These are phyloP conservation scores for Verticillium zaregamsianum DNA, from an alignment of 2,329 filamentous ascomycete genomes.

Conservation along the genomic window DNA sequence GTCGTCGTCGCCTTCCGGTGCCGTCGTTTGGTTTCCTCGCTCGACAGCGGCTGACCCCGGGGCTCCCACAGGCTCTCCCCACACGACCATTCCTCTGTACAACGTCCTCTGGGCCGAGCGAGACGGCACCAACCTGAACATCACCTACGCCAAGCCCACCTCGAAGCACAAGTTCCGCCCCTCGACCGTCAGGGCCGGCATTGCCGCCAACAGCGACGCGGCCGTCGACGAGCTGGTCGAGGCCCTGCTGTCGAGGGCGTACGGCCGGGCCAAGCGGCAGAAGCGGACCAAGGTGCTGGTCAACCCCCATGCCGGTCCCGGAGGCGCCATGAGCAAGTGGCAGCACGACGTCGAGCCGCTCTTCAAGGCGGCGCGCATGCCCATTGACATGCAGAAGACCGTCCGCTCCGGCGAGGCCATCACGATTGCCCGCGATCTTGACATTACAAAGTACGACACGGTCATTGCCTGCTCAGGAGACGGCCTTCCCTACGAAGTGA, in stretches of 20 bases:
- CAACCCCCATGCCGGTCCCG: slow-evolving; percentile 87
- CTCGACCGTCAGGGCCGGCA: slow-evolving; percentile 43
- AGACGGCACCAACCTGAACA: slow-evolving; percentile 54
- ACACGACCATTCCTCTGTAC: slow-evolving; percentile 62
- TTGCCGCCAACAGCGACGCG: slow-evolving; percentile 23
- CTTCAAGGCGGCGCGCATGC: slow-evolving; percentile 75
- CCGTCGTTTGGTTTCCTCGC: neutral
- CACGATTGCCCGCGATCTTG: slow-evolving; percentile 69
- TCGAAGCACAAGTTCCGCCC: slow-evolving; percentile 58
- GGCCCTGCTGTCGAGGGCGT: slow-evolving; percentile 64
- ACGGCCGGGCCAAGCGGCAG: slow-evolving; percentile 60
- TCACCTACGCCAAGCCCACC: slow-evolving; percentile 65
- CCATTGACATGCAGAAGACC: slow-evolving; percentile 70
- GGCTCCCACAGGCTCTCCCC: neutral
- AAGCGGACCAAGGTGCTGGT: slow-evolving; percentile 85
- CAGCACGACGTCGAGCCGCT: slow-evolving; percentile 73
- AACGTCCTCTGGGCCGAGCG: slow-evolving; percentile 80
- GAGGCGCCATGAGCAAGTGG: slow-evolving; percentile 70
- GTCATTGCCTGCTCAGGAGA: slow-evolving; percentile 89
- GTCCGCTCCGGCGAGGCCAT: slow-evolving; percentile 71
- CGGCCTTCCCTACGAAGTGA: slow-evolving; percentile 86
- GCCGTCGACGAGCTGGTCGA: slow-evolving; percentile 57
- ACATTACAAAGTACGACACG: slow-evolving; percentile 78
- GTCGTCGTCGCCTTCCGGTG: neutral
- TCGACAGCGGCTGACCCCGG: neutral